phyloP scores from a whole-genome alignment of 768 basidiomycete genomes.

The Suillus fuscotomentosus region DNA sequence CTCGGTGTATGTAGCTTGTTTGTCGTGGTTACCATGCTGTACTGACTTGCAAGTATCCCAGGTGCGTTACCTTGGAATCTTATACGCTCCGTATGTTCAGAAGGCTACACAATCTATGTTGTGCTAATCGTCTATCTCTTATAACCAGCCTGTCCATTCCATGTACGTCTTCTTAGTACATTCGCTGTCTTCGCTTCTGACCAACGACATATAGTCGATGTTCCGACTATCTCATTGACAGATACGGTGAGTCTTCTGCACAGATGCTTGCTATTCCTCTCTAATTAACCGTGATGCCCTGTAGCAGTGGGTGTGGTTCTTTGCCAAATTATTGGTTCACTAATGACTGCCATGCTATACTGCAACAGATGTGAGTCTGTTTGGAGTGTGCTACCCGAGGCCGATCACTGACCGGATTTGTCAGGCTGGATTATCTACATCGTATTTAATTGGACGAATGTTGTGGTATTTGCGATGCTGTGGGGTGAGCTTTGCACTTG shows the following conservation, averaged over 20 bases:
- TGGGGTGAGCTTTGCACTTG: not conserved
- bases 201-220: fast-evolving
- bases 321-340: not conserved
- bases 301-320: not conserved
- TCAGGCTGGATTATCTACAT: not conserved
- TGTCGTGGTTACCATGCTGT: no score
- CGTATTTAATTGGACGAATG: fast-evolving
- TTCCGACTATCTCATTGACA: not conserved
- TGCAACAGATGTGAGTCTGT: not conserved
- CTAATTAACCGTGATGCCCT: not conserved
- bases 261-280: not conserved
- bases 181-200: not conserved
- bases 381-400: not conserved
- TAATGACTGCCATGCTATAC: not conserved
- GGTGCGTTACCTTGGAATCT: no score
- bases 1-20: not conserved
- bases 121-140: not conserved
- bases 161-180: not conserved
- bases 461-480: not conserved
- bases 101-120: not conserved
- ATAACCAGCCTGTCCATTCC: not conserved
- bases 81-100: not conserved
- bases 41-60: no score
- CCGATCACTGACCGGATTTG: not conserved
- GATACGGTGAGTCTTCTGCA: not conserved